Conservation (phyloP, 2,329 filamentous ascomycete genomes). For the Pleurostoma richardsiae region DNA sequence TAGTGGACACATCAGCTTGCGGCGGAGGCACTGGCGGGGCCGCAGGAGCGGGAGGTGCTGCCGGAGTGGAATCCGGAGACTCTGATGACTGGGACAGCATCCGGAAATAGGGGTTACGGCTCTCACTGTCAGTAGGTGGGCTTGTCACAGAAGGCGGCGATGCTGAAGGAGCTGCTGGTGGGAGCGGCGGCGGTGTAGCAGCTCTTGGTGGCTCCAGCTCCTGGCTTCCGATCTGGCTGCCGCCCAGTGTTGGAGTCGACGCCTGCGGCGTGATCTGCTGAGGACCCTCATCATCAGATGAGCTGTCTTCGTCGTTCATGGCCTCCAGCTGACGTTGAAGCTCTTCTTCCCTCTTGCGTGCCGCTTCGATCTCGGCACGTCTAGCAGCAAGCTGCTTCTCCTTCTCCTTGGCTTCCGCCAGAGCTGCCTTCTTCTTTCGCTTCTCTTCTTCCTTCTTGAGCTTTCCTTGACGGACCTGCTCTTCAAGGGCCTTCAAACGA, state of each 20-base stretch:
- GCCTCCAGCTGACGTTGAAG: conserved; percentile 81
- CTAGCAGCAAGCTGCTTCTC: conserved; percentile 79
- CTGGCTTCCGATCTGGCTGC: conserved; percentile 46
- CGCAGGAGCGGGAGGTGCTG: conserved; percentile 36
- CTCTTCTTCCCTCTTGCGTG: conserved; percentile 83
- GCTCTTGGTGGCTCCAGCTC: conserved; percentile 43
- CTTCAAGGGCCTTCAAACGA: conserved; percentile 82
- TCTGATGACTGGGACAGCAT: conserved; percentile 71
- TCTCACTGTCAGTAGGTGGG: conserved; percentile 64
- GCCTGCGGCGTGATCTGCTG: conserved; percentile 62
- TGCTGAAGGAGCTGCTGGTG: conserved; percentile 37
- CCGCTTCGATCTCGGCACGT: conserved; percentile 86
- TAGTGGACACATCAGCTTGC: conserved; percentile 64
- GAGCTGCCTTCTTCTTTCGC: conserved; percentile 81
- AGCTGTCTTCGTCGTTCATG: conserved; percentile 67
- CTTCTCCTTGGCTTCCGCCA: conserved; percentile 82
- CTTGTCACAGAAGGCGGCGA: conserved; percentile 48
- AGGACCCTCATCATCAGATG: conserved; percentile 75
- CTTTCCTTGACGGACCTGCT: conserved; percentile 90
- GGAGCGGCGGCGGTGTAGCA: conserved; percentile 32
- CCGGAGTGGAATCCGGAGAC: conserved; percentile 32
- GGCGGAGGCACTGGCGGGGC: conserved; percentile 28
- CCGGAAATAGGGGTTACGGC: conserved; percentile 92
- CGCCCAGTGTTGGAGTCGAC: conserved; percentile 50
- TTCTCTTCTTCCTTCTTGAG: conserved; percentile 96